Base-by-base conservation (phyloP, 139 green algal species). In the Micractinium sp. region DNA sequence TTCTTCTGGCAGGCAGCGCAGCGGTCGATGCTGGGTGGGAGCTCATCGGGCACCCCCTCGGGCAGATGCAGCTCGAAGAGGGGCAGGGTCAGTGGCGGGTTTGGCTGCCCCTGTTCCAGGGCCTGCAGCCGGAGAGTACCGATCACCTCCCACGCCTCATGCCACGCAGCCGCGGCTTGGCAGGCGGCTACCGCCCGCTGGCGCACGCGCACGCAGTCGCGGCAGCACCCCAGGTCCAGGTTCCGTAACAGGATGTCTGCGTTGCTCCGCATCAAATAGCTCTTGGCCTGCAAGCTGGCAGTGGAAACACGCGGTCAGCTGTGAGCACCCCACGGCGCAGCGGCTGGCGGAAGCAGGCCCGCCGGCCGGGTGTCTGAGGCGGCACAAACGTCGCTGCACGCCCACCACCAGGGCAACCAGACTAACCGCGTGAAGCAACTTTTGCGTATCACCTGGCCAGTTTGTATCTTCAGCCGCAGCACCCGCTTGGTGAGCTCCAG, bases 181-280 rank as follows among this genome's bases (percentile, higher is more conserved):
- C n/a, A 41, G n/a, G 73, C 25, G n/a, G 73, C 73, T 41, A n/a
- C 73, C n/a, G n/a, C 73, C 73, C 73, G 73, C n/a, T 78, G 73
- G n/a, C 73, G 73, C 73, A 78, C 73, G 73, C 73, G 73, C 73
- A 78, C 27, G 73, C 73, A 78, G 73, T 78, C 73, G 73, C 27
- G 15, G 73, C 73, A 78, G 14, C 73, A 78, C n/a, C 33, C 73
- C 7, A 22, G 29, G 73, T 13, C 73, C 73, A n/a, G 73, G 73
- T 41, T 31, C 73, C 3, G n/a, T n/a, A 41, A 35, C 7, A 36
- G 14, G 29, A 78, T 25, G 7, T 78, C 73, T 22, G 1, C 15
- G 73, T 78, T 38, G 73, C n/a, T 31, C n/a, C n/a, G 73, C 31
- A 78, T 4, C 73, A 25, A 0, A 31, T 78, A 12, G 31, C 39